Evolutionary conservation across 352 stramenopile species (phyloP).

Genomic region (Phytophthora sp.): DNA sequence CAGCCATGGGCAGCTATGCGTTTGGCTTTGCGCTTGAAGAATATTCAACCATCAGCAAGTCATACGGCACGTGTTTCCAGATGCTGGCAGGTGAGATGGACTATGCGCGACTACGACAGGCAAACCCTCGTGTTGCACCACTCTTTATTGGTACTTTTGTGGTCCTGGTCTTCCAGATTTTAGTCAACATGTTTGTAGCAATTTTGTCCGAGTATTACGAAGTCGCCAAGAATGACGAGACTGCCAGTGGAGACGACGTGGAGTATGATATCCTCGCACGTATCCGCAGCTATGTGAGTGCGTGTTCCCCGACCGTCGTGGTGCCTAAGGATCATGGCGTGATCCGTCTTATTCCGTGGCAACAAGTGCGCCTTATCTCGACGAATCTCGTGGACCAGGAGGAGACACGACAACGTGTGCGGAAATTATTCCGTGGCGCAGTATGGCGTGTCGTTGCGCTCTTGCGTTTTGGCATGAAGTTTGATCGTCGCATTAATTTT

Average conservation of each 20-base stretch:
- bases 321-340: constrained; percentile 76
- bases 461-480: constrained; percentile 88
- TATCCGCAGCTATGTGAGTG: constrained; percentile 75
- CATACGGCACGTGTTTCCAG: constrained; percentile 85
- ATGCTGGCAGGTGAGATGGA: constrained; percentile 89
- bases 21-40: constrained; percentile 86
- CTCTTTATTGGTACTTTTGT: constrained; percentile 89
- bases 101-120: constrained; percentile 75
- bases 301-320: constrained; percentile 81
- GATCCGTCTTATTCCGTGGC: constrained; percentile 71
- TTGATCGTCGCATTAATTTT: constrained; percentile 85
- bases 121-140: constrained; percentile 79
- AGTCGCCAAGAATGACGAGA: constrained; percentile 78
- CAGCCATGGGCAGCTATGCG: constrained; percentile 83
- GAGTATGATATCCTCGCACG: constrained; percentile 89
- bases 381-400: constrained; percentile 90
- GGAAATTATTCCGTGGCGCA: constrained; percentile 83
- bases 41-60: constrained; percentile 85
- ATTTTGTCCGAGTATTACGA: constrained; percentile 91
- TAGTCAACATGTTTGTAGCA: constrained; percentile 92
- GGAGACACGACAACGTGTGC: constrained; percentile 76
- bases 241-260: constrained; percentile 65
- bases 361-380: constrained; percentile 85
- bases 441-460: constrained; percentile 90
- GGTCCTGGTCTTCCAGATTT: constrained; percentile 85